A percentile compares a stretch with the other conserved stretches of the same genome.
Evolutionary conservation across 1,284 basidiomycete species (phyloP).

Genomic region (Cutaneotrichosporon cavernicola): DNA sequence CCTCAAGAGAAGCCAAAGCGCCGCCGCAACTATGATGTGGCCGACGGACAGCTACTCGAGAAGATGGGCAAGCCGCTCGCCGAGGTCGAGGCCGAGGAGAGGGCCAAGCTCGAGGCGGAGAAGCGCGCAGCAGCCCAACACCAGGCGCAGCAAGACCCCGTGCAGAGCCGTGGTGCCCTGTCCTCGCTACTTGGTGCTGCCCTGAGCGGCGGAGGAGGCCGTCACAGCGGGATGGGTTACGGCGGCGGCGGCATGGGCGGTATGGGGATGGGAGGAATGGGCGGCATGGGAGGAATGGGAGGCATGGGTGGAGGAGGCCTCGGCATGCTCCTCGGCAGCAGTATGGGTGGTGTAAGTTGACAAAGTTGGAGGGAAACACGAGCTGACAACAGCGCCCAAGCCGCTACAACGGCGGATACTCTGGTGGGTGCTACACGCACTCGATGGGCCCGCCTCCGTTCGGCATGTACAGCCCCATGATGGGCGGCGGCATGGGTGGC

Average conservation of each 20-base stretch:
- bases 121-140: neutral
- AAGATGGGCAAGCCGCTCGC: constrained; percentile 8
- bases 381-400: constrained; percentile 4
- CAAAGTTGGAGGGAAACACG: neutral
- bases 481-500: constrained; percentile 4
- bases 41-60: constrained; percentile 1
- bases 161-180: neutral
- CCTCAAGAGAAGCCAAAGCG: neutral
- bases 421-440: constrained; percentile 2
- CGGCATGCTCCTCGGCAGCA: constrained; percentile 2
- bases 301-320: constrained; percentile 7
- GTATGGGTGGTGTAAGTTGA: constrained; percentile 2
- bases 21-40: neutral
- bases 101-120: constrained; percentile 1
- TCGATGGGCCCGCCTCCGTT: constrained; percentile 1
- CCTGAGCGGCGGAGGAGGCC: constrained; percentile 1
- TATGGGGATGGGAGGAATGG: constrained; percentile 4
- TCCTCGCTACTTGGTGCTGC: constrained; percentile 16
- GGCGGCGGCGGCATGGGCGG: neutral
- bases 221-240: neutral
- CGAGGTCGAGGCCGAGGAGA: constrained; percentile 7
- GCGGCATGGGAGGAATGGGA: constrained; percentile 12
- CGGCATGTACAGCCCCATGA: constrained; percentile 6
- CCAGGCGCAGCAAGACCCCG: neutral
- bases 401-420: neutral